phyloP scores from a whole-genome alignment of 31 red algal genomes.

The Endocladia muricata region DNA sequence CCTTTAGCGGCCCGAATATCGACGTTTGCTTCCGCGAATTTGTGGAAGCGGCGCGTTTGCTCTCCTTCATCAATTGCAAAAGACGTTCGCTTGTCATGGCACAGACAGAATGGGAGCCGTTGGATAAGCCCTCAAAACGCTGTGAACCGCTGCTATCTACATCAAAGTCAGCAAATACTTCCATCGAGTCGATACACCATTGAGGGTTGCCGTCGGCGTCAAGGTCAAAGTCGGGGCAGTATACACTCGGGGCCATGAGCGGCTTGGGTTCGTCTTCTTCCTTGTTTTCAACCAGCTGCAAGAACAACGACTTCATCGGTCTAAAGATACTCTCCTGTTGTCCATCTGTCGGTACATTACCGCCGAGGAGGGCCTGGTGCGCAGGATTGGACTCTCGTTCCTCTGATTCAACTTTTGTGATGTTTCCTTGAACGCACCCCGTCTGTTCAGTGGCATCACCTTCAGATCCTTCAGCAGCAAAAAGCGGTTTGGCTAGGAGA shows the following conservation, averaged over 20 bases:
- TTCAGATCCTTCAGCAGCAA: too few species aligned
- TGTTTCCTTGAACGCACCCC: too few species aligned
- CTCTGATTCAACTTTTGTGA: too few species aligned
- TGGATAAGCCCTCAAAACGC: not conserved
- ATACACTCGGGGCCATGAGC: constrained; percentile 27
- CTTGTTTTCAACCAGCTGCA: constrained; percentile 4
- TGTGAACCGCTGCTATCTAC: constrained; percentile 16
- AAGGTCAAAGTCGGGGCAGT: constrained; percentile 28
- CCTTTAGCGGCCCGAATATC: too few species aligned
- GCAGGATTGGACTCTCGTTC: too few species aligned
- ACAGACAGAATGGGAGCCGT: not conserved
- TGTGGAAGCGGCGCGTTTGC: not conserved
- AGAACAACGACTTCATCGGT: constrained; percentile 44
- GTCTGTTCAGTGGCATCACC: too few species aligned
- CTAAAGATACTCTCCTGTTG: constrained; percentile 27
- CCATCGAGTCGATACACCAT: constrained; percentile 49
- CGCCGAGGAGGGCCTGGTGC: too few species aligned
- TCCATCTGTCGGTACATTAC: too few species aligned
- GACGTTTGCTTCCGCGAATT: not conserved
- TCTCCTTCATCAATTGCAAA: not conserved
- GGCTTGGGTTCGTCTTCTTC: not conserved
- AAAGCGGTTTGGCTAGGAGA: too few species aligned
- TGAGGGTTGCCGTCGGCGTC: constrained; percentile 1
- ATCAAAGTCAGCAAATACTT: constrained; percentile 61
- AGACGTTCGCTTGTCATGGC: not conserved